Evolutionary conservation across 2,329 filamentous ascomycete genomes (phyloP).

Genomic region (Cladobotryum mycophilum): DNA sequence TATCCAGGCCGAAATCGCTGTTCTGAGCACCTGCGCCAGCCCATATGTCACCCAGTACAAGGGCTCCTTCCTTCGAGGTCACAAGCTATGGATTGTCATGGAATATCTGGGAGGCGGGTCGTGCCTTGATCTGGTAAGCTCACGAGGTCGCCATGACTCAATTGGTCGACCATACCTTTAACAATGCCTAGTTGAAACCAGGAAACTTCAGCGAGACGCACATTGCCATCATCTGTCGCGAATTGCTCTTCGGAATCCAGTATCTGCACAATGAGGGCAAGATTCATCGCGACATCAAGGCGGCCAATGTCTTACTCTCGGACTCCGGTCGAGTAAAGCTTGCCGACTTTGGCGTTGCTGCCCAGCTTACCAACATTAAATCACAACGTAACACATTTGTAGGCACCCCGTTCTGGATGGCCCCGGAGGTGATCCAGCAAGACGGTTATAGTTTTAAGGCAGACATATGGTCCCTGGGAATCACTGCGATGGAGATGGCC

Average conservation of each 20-base stretch:
- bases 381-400: constrained; percentile 97
- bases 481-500: constrained; percentile 85
- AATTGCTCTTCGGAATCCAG: constrained; percentile 82
- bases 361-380: constrained; percentile 95
- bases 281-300: constrained; percentile 95
- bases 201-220: constrained; percentile 82
- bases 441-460: constrained; percentile 79
- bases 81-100: constrained; percentile 99
- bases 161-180: constrained; percentile 8
- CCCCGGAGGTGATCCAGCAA: constrained; percentile 88
- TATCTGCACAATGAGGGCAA: constrained; percentile 93
- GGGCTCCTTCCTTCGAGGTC: constrained; percentile 88
- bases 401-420: constrained; percentile 97
- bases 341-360: constrained; percentile 94
- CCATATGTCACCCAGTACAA: constrained; percentile 95
- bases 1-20: constrained; percentile 94
- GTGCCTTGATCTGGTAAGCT: constrained; percentile 77
- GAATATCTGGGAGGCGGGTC: constrained; percentile 94
- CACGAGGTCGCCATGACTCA: background rate
- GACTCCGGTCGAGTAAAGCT: constrained; percentile 87
- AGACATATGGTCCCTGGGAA: constrained; percentile 88
- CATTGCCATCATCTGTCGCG: constrained; percentile 89
- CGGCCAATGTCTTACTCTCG: constrained; percentile 91
- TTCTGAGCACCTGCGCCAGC: constrained; percentile 90
- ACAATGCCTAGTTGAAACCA: constrained; percentile 67